Percentiles rank a stretch among this genome's conserved stretches.
phyloP scores from a whole-genome alignment of 257 asterid species.

The Solanum sejunctum region DNA sequence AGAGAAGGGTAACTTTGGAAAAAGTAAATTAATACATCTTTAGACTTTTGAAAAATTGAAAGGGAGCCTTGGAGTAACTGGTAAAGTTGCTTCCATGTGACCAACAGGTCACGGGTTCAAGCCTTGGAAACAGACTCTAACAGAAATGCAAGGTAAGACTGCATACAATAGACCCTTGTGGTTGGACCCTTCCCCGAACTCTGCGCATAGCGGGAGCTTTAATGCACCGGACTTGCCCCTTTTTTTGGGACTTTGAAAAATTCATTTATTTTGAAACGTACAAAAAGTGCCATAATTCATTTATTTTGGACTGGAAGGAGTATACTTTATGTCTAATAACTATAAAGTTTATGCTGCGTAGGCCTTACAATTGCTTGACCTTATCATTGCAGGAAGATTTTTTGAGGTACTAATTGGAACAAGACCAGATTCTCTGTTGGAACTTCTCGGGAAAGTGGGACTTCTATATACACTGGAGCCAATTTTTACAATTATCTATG shows the following conservation, averaged over 20 bases:
- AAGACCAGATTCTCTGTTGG: constrained; percentile 62
- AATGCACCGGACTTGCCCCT: no score
- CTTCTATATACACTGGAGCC: constrained; percentile 69
- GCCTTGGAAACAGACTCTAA: no score
- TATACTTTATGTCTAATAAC: neutral
- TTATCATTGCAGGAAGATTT: constrained; percentile 57
- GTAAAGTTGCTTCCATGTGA: no score
- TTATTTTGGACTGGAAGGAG: neutral
- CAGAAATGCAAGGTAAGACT: no score
- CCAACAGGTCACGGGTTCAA: no score
- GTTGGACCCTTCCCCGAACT: no score
- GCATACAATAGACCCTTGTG: no score
- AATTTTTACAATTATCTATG: constrained; percentile 61
- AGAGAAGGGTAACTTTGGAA: neutral
- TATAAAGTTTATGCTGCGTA: neutral
- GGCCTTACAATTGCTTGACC: neutral
- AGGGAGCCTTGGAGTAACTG: no score
- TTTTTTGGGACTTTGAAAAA: neutral
- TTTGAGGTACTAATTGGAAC: constrained; percentile 81
- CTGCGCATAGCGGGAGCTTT: no score
- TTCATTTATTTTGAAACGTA: neutral
- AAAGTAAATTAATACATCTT: neutral
- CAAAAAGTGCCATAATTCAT: neutral
- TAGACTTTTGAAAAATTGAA: neutral
- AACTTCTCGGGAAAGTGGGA: constrained; percentile 57